Conservation (phyloP, 768 basidiomycete genomes). For the Tylopilus sp. region DNA sequence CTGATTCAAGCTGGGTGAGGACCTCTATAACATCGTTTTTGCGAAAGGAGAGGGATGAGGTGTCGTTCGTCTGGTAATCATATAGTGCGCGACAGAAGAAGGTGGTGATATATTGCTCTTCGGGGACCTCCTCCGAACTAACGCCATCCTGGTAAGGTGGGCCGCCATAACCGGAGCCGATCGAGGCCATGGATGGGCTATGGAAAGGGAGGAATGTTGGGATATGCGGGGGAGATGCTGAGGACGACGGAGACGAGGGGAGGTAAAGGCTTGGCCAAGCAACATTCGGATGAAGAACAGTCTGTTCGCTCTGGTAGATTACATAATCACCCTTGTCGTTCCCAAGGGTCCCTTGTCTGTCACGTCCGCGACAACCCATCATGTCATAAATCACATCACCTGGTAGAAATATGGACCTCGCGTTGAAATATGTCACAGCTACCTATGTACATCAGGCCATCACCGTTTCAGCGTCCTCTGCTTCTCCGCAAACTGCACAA, state of each 20-base stretch:
- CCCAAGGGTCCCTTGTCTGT: constrained; percentile 7
- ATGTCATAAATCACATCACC: background rate
- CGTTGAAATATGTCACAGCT: background rate
- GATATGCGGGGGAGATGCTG: constrained; percentile 3
- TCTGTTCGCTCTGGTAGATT: constrained; percentile 15
- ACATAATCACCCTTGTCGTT: constrained; percentile 20
- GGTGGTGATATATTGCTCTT: constrained; percentile 60
- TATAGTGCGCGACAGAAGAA: constrained; percentile 92
- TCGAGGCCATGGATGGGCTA: constrained; percentile 23
- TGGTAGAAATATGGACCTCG: background rate
- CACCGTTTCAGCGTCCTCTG: constrained; percentile 82
- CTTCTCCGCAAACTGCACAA: constrained; percentile 95
- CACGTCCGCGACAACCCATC: constrained; percentile 2
- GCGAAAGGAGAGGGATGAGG: constrained; percentile 83
- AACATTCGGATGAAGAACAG: constrained; percentile 15
- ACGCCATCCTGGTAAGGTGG: constrained; percentile 20
- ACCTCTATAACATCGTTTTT: constrained; percentile 93
- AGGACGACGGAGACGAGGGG: constrained; percentile 9
- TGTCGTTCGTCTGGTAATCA: constrained; percentile 85
- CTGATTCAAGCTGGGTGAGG: constrained; percentile 83
- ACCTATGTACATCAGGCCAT: constrained; percentile 4
- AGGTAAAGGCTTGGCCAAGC: constrained; percentile 13
- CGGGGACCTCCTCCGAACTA: constrained; percentile 33
- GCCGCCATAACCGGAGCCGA: constrained; percentile 22
- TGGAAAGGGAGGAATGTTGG: background rate